phyloP scores from a whole-genome alignment of 2,329 filamentous ascomycete species.

The Cercospora sojina region DNA sequence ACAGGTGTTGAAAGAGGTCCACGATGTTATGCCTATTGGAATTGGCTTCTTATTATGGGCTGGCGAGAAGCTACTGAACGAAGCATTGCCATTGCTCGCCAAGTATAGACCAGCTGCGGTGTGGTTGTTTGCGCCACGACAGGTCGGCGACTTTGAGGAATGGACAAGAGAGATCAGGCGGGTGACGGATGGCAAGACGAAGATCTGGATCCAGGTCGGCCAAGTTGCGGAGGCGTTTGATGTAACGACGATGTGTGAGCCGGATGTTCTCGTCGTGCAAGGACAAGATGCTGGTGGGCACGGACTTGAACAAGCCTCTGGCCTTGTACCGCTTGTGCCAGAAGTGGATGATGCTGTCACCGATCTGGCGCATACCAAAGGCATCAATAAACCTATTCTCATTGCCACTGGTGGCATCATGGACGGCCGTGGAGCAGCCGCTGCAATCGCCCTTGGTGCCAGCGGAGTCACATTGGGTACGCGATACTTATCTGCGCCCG shows the following conservation, averaged over 20 bases:
- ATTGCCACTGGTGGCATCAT: conserved; percentile 62
- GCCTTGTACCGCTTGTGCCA: conserved; percentile 58
- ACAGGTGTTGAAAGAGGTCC: conserved; percentile 23
- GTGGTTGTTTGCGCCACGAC: conserved; percentile 65
- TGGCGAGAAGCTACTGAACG: conserved; percentile 42
- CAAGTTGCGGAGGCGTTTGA: conserved; percentile 57
- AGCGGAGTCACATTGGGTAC: conserved; percentile 62
- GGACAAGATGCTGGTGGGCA: conserved; percentile 66
- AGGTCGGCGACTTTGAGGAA: conserved; percentile 39
- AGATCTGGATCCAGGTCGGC: conserved; percentile 62
- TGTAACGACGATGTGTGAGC: conserved; percentile 47
- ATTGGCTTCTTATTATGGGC: conserved; percentile 63
- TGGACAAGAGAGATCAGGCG: conserved; percentile 38
- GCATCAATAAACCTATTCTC: conserved; percentile 39
- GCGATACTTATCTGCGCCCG: conserved; percentile 56
- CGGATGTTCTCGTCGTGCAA: conserved; percentile 62
- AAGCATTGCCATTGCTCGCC: conserved; percentile 52
- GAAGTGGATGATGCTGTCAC: conserved; percentile 55
- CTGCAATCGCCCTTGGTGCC: conserved; percentile 55
- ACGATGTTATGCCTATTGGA: conserved; percentile 51
- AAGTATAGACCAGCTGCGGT: conserved; percentile 55
- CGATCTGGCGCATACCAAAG: conserved; percentile 22
- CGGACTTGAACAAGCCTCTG: conserved; percentile 55
- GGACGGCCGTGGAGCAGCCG: conserved; percentile 56
- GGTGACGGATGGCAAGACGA: conserved; percentile 40